Evolutionary conservation across 2,329 filamentous ascomycete species (phyloP).

Genomic region (Leptographium radiaticola): DNA sequence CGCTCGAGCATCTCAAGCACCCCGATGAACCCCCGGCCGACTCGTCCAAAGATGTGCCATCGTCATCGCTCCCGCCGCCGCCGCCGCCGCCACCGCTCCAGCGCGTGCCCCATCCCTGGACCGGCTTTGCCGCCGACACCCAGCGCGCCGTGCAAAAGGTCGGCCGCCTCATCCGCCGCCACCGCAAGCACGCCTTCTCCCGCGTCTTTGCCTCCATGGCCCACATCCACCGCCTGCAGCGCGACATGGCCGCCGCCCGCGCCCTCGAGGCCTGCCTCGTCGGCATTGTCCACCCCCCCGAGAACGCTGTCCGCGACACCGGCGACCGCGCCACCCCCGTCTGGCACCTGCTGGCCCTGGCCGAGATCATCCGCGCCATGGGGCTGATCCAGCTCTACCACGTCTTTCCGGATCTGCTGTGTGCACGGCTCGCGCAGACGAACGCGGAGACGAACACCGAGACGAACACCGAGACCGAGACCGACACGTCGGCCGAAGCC

Average conservation of each 20-base stretch:
- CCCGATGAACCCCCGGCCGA: too few relatives aligned
- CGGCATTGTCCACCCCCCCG: constrained; percentile 28
- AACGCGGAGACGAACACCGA: constrained; percentile 15
- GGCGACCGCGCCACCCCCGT: constrained; percentile 38
- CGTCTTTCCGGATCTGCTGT: constrained; percentile 35
- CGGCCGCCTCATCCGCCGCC: constrained; percentile 25
- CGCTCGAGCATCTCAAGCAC: background rate
- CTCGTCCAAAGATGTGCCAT: too few relatives aligned
- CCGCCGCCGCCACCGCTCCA: background rate
- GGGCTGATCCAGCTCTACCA: constrained; percentile 42
- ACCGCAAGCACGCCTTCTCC: constrained; percentile 18
- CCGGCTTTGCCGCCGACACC: constrained; percentile 28
- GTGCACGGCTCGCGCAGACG: constrained; percentile 23
- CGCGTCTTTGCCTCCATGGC: constrained; percentile 20
- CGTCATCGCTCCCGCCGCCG: too few relatives aligned
- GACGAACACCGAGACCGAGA: background rate
- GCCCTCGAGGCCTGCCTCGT: constrained; percentile 34
- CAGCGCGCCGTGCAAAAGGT: constrained; percentile 31
- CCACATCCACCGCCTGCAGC: constrained; percentile 15
- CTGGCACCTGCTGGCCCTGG: constrained; percentile 37
- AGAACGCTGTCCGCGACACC: constrained; percentile 33
- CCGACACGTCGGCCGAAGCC: too few relatives aligned
- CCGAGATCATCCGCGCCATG: constrained; percentile 37
- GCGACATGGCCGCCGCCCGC: constrained; percentile 20
- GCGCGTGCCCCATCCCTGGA: constrained; percentile 32